Evolutionary conservation across 495 filamentous ascomycete genomes (phyloP).

Genomic region (Neurospora sublineolata): DNA sequence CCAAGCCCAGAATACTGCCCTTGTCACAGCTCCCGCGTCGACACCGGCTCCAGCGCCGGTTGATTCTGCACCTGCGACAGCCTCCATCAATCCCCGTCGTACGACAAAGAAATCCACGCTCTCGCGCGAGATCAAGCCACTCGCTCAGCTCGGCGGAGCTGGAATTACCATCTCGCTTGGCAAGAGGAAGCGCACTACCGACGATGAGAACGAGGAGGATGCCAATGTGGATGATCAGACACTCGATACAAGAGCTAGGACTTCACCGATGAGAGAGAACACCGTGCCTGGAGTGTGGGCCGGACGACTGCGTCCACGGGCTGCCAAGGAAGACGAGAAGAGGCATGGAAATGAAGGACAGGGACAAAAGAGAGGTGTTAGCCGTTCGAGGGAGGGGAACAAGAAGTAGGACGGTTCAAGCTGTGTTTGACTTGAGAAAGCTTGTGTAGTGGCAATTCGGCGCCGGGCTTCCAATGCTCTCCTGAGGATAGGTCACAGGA

Average conservation of each 20-base stretch:
- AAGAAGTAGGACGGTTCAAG: not conserved
- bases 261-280: not conserved
- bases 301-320: not conserved
- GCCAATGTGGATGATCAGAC: not conserved
- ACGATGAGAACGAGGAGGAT: not conserved
- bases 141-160: not conserved
- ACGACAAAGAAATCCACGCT: not conserved
- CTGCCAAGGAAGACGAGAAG: not conserved
- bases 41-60: no score
- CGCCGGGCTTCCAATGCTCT: no score
- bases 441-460: not conserved
- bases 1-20: no score
- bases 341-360: not conserved
- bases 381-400: not conserved
- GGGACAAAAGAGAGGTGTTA: not conserved
- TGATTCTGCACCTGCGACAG: not conserved
- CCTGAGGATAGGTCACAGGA: no score
- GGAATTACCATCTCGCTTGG: not conserved
- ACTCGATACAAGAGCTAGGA: not conserved
- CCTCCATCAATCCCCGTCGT: not conserved
- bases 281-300: not conserved
- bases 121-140: not conserved
- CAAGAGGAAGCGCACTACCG: not conserved
- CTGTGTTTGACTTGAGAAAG: not conserved
- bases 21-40: not conserved